These are phyloP conservation scores for Oryza glaberrima DNA, from an alignment of 176 grass and related monocot genomes.

Conservation along the genomic window DNA sequence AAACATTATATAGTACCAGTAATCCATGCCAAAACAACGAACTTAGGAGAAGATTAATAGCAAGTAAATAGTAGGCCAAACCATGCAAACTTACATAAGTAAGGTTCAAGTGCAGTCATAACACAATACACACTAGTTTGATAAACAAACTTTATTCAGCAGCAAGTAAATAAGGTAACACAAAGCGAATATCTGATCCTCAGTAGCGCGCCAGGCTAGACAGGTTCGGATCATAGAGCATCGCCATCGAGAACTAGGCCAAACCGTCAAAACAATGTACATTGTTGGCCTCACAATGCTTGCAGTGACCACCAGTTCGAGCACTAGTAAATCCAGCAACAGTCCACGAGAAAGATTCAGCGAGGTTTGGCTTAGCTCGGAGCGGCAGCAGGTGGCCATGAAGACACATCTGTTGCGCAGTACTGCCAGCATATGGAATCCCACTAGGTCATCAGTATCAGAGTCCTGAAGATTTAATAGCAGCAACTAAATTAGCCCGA, in stretches of 20 bases:
- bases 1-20: no score
- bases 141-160: background rate
- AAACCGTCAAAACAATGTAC: background rate
- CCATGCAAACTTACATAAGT: background rate
- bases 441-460: background rate
- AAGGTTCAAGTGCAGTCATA: background rate
- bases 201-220: background rate
- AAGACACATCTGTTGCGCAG: background rate
- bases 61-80: background rate
- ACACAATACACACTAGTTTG: background rate
- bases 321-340: background rate
- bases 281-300: background rate
- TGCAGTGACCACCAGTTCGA: constrained; percentile 11
- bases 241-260: background rate
- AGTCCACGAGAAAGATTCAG: background rate
- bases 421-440: background rate
- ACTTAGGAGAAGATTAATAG: background rate
- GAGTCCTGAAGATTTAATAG: constrained; percentile 14
- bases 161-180: background rate
- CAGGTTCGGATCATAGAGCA: background rate
- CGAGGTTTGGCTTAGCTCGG: constrained; percentile 10
- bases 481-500: background rate
- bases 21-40: no score
- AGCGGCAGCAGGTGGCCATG: background rate
- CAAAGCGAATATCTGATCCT: constrained; percentile 15